Percentiles rank a stretch among this genome's conserved stretches.
Evolutionary conservation across 2,329 filamentous ascomycete species (phyloP).

Genomic region (Dothideomycetidae sp.): DNA sequence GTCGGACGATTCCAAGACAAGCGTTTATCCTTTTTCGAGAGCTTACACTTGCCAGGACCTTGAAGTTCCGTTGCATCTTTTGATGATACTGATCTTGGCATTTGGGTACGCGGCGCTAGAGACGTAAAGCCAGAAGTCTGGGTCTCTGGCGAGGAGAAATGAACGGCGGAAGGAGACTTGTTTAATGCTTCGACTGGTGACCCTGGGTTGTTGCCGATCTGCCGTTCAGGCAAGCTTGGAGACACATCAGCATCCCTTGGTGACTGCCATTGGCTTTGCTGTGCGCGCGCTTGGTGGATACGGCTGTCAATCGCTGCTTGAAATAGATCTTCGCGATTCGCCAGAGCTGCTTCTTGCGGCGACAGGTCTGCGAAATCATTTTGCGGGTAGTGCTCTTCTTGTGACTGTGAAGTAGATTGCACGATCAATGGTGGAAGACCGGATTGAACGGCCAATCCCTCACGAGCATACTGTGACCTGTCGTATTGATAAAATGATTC

Average conservation of each 20-base stretch:
- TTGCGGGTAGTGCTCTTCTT: too few relatives aligned
- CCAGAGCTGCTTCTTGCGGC: constrained; percentile 5
- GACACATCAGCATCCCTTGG: neutral
- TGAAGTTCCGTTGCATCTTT: neutral
- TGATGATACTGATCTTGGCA: neutral
- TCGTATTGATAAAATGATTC: too few relatives aligned
- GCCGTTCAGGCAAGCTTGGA: too few relatives aligned
- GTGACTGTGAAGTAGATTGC: too few relatives aligned
- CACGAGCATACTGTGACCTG: too few relatives aligned
- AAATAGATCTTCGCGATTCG: constrained; percentile 4
- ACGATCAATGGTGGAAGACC: too few relatives aligned
- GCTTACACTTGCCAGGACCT: constrained; percentile 12
- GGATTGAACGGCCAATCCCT: too few relatives aligned
- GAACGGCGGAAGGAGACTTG: neutral
- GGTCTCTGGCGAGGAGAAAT: neutral
- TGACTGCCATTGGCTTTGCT: neutral
- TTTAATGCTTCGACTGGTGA: neutral
- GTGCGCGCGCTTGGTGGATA: neutral
- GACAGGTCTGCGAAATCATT: constrained; percentile 7
- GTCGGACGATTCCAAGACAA: constrained; percentile 9
- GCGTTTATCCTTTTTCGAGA: constrained; percentile 20
- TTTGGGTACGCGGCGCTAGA: neutral
- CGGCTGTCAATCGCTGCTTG: constrained; percentile 1
- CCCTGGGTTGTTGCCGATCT: neutral
- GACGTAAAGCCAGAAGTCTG: neutral